These are phyloP conservation scores for Sporodiniella umbellata DNA, from an alignment of 371 early-diverging fungal species.

Conservation along the genomic window DNA sequence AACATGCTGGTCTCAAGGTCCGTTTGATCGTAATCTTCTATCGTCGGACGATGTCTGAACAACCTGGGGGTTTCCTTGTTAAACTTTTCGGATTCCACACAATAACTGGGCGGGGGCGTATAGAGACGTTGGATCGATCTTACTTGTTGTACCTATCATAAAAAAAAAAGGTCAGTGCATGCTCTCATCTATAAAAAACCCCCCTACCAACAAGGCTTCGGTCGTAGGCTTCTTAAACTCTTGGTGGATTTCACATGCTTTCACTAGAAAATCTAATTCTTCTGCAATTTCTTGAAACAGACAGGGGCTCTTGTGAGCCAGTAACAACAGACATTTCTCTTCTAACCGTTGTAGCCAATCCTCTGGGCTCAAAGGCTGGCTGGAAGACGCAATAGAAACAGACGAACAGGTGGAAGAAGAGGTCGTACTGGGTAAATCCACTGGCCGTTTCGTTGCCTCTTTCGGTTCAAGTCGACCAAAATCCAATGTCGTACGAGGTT, in stretches of 20 bases:
- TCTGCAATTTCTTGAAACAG: neutral
- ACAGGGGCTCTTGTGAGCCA: neutral
- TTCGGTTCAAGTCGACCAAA: slow-evolving; percentile 4
- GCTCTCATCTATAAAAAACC: too few relatives aligned
- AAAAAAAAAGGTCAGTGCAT: neutral
- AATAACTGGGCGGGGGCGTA: neutral
- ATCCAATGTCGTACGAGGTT: slow-evolving; percentile 7
- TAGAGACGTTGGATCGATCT: slow-evolving; percentile 4
- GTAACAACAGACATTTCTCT: neutral
- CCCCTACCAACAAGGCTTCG: too few relatives aligned
- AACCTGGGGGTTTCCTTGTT: slow-evolving; percentile 13
- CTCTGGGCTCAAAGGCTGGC: too few relatives aligned
- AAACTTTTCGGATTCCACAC: slow-evolving; percentile 7
- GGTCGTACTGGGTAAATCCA: too few relatives aligned
- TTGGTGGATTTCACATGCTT: neutral
- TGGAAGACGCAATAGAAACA: too few relatives aligned
- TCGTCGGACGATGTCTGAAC: slow-evolving; percentile 10
- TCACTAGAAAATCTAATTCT: neutral
- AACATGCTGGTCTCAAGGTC: slow-evolving; percentile 32
- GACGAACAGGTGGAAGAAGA: too few relatives aligned
- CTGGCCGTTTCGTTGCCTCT: neutral
- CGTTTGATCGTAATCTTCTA: neutral
- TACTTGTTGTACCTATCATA: slow-evolving; percentile 3
- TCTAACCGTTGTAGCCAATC: neutral
- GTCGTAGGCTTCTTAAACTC: neutral